phyloP scores from a whole-genome alignment of 2,329 filamentous ascomycete species.

The Blastomyces silverae region DNA sequence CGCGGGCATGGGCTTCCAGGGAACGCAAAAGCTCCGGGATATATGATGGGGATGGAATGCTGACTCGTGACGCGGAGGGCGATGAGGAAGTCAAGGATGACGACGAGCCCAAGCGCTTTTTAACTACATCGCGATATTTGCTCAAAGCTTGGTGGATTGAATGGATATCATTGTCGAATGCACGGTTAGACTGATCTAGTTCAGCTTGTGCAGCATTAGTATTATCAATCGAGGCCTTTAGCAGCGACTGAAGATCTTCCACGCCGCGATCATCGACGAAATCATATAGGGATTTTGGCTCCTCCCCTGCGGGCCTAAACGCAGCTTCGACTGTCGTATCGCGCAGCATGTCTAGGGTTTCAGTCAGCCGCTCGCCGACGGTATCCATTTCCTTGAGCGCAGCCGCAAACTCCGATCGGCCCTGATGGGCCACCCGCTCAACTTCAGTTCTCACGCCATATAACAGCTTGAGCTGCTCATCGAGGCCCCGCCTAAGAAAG shows the following conservation, averaged over 20 bases:
- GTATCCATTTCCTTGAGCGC: slow-evolving; percentile 53
- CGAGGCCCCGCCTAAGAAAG: slow-evolving; percentile 60
- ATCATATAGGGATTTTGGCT: slow-evolving; percentile 55
- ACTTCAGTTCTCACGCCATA: slow-evolving; percentile 41
- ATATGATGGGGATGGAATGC: slow-evolving; percentile 33
- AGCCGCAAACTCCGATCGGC: slow-evolving; percentile 41
- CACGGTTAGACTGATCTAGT: slow-evolving; percentile 49
- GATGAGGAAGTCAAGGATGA: slow-evolving; percentile 32
- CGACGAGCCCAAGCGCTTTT: slow-evolving; percentile 20
- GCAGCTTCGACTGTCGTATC: slow-evolving; percentile 54
- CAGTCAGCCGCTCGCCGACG: slow-evolving; percentile 52
- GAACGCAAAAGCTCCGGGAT: slow-evolving; percentile 53
- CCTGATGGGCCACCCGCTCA: slow-evolving; percentile 38
- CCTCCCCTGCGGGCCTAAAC: slow-evolving; percentile 45
- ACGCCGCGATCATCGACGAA: slow-evolving; percentile 60
- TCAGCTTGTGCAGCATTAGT: slow-evolving; percentile 55
- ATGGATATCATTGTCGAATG: slow-evolving; percentile 68
- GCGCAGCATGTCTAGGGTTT: slow-evolving; percentile 50
- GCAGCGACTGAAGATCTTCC: slow-evolving; percentile 49
- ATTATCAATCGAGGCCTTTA: slow-evolving; percentile 56
- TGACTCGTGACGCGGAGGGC: slow-evolving; percentile 28
- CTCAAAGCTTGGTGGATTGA: slow-evolving; percentile 55
- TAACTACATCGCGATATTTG: slow-evolving; percentile 36
- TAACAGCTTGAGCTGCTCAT: slow-evolving; percentile 42
- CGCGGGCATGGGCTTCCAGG: slow-evolving; percentile 67